Percentiles rank a stretch among this genome's conserved stretches.
Conservation (phyloP, 495 filamentous ascomycete genomes). For the Opeltia flavorubescens region DNA sequence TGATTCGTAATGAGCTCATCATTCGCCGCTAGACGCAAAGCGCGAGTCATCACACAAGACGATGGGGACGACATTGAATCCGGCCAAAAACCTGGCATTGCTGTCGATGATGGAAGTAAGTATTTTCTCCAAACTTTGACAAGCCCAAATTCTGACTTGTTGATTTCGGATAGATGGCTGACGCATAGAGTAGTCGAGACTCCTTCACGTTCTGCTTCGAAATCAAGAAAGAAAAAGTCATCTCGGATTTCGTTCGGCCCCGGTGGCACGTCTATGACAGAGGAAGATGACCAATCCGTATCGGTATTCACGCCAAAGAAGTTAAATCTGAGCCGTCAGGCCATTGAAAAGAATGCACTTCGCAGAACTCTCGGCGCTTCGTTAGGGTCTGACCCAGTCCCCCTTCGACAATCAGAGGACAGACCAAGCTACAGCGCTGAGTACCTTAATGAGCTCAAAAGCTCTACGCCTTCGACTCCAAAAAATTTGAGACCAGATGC, state of each 20-base stretch:
- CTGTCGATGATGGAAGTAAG: constrained; percentile 20
- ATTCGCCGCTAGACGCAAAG: constrained; percentile 53
- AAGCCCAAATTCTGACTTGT: constrained; percentile 3
- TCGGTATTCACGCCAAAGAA: constrained; percentile 57
- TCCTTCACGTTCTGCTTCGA: constrained; percentile 21
- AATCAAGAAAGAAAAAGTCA: constrained; percentile 51
- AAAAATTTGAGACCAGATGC: constrained; percentile 35
- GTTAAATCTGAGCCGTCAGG: constrained; percentile 50
- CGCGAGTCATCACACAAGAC: constrained; percentile 56
- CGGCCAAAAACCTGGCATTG: constrained; percentile 1
- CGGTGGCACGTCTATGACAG: constrained; percentile 39
- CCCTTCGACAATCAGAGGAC: constrained; percentile 46
- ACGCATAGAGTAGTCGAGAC: constrained; percentile 9
- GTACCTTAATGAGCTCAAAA: constrained; percentile 70
- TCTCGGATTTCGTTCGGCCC: constrained; percentile 63
- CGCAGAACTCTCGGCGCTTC: constrained; percentile 34
- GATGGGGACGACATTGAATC: constrained; percentile 40
- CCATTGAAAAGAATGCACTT: constrained; percentile 56
- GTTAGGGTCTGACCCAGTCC: constrained; percentile 28
- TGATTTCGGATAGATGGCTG: constrained; percentile 6
- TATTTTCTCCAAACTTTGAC: background rate
- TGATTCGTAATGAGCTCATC: constrained; percentile 57
- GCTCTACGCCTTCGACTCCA: constrained; percentile 67
- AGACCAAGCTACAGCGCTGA: constrained; percentile 76
- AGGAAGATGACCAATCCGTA: constrained; percentile 35